Evolutionary conservation across 2,329 filamentous ascomycete species (phyloP).

Genomic region (Aureobasidium mangrovei): DNA sequence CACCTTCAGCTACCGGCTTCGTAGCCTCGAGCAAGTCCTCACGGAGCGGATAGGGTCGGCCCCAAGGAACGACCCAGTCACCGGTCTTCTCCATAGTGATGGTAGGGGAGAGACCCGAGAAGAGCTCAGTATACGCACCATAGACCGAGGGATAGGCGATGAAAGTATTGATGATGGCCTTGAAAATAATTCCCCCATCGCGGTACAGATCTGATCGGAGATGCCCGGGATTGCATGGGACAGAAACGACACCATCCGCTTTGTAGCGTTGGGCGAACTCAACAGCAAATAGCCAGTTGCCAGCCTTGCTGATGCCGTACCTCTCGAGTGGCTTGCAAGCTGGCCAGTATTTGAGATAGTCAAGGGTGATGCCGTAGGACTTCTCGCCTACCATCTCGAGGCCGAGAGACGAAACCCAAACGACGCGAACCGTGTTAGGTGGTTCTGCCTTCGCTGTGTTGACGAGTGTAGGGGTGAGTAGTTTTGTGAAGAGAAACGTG

Average conservation of each 20-base stretch:
- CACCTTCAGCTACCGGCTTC: slow-evolving; percentile 21
- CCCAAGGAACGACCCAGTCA: slow-evolving; percentile 21
- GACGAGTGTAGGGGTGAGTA: slow-evolving; percentile 23
- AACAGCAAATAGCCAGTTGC: slow-evolving; percentile 21
- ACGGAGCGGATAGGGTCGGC: slow-evolving; percentile 10
- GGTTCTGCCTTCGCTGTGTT: slow-evolving; percentile 19
- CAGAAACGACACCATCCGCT: slow-evolving; percentile 20
- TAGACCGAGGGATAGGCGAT: slow-evolving; percentile 19
- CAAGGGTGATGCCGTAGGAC: slow-evolving; percentile 14
- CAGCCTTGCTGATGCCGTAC: slow-evolving; percentile 23
- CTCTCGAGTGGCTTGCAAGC: not conserved
- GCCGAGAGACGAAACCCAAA: slow-evolving; percentile 24
- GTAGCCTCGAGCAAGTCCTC: slow-evolving; percentile 14
- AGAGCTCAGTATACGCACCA: slow-evolving; percentile 28
- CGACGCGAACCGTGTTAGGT: slow-evolving; percentile 21
- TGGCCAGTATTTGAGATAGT: slow-evolving; percentile 14
- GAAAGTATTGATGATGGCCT: slow-evolving; percentile 13
- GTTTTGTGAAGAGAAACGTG: slow-evolving; percentile 25
- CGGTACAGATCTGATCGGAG: slow-evolving; percentile 23
- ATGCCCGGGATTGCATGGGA: slow-evolving; percentile 25
- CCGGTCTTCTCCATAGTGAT: slow-evolving; percentile 20
- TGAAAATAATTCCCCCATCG: slow-evolving; percentile 15
- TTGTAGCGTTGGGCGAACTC: slow-evolving; percentile 18
- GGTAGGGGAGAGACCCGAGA: slow-evolving; percentile 21
- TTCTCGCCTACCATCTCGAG: slow-evolving; percentile 17